Base-by-base conservation (phyloP, 257 asterid genomes). In the Euphrasia confusa region DNA sequence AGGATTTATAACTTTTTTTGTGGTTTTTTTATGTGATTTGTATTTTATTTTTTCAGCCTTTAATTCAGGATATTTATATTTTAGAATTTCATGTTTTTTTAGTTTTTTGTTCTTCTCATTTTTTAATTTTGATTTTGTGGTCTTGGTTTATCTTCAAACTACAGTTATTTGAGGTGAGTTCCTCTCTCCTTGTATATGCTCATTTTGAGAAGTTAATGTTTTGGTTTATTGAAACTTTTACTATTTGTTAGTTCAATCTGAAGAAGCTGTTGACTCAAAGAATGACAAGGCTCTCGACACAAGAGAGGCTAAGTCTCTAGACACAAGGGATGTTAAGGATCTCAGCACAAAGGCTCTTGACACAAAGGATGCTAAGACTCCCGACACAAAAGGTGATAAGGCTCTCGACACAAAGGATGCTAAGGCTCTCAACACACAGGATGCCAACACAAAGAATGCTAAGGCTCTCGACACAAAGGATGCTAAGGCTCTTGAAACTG, bases 181-280 rank as follows among this genome's bases (percentile, higher is more conserved):
- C 11, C 11, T 37, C 42, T 37, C 42, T 8, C 42, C 42, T 37
- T 7, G 1, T 37, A 9, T 37, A 37, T 13, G 52, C 52, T 45
- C 59, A 45, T 47, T 24, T 45, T 32, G 28, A 24, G 52, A 53
- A 24, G 15, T 52, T 30, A 26, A 56, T 54, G 3, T 40, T 62
- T 37, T n/a, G 24, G 28, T 59, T 4, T 69, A 40, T 65, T 44
- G 42, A 9, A 21, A 49, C 32, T 49, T 61, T 63, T 33, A 21
- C 12, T 39, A 56, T 61, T 49, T 65, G 64, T 62, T 54, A 70
- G 84, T 61, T 74, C 77, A 63, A 67, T 65, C 77, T 66, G 83
- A 64, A 68, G 82, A 74, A 63, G 80, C 68, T 73, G 72, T 45
- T 18, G 65, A 72, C 64, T 49, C 68, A 50, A 73, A 79, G 59